Conservation (phyloP, 2,329 filamentous ascomycete species). For the Penicillium paneum region DNA sequence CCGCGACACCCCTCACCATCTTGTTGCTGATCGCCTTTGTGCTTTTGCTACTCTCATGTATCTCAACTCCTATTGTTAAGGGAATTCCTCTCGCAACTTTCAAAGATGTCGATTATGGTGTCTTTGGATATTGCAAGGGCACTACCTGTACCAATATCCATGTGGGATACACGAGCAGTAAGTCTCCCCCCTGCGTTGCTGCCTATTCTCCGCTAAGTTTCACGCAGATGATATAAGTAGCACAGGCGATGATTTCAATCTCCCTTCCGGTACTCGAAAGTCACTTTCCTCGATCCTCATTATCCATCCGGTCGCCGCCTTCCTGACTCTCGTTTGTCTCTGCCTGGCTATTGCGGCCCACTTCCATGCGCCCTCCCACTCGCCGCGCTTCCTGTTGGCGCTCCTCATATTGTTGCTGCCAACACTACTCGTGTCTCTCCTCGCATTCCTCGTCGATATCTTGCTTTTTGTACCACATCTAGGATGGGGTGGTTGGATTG, state of each 20-base stretch:
- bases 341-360: constrained; percentile 76
- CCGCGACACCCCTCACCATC: constrained; percentile 85
- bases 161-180: constrained; percentile 84
- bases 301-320: constrained; percentile 84
- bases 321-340: constrained; percentile 82
- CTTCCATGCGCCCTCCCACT: constrained; percentile 83
- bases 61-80: constrained; percentile 89
- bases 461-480: constrained; percentile 91
- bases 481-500: constrained; percentile 91
- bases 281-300: constrained; percentile 85
- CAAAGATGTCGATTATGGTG: constrained; percentile 76
- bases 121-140: constrained; percentile 80
- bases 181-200: constrained; percentile 35
- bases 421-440: constrained; percentile 75
- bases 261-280: constrained; percentile 62
- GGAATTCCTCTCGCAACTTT: constrained; percentile 78
- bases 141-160: constrained; percentile 66
- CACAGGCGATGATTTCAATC: constrained; percentile 54
- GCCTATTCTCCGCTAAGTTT: constrained; percentile 12
- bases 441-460: constrained; percentile 91
- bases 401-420: constrained; percentile 84
- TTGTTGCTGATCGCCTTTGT: constrained; percentile 82
- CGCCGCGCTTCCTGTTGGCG: constrained; percentile 78
- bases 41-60: constrained; percentile 76
- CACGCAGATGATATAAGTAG: constrained; percentile 36